phyloP scores from a whole-genome alignment of 2,329 filamentous ascomycete species.

The Furcasterigmium sp. region DNA sequence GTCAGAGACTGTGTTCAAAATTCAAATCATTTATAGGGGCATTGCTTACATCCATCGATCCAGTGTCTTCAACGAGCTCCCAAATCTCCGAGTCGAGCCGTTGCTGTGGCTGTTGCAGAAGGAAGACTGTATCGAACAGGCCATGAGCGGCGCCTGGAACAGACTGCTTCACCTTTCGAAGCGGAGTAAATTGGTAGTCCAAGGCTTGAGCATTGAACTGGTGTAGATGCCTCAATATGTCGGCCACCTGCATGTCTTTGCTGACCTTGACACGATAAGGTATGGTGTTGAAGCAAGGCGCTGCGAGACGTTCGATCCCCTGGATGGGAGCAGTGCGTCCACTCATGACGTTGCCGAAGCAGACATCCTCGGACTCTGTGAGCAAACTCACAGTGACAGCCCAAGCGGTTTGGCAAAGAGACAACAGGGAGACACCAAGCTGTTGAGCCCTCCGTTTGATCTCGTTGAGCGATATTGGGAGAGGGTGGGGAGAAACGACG shows the following conservation, averaged over 20 bases:
- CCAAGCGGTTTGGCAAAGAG: constrained; percentile 70
- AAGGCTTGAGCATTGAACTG: constrained; percentile 55
- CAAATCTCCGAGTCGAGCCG: constrained; percentile 52
- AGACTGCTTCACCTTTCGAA: constrained; percentile 63
- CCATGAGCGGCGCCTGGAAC: constrained; percentile 34
- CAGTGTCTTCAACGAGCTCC: constrained; percentile 50
- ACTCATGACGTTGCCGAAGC: constrained; percentile 82
- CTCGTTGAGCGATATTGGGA: constrained; percentile 28
- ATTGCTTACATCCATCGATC: constrained; percentile 60
- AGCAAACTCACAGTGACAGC: constrained; percentile 55
- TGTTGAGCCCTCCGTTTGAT: constrained; percentile 45
- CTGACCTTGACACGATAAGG: constrained; percentile 59
- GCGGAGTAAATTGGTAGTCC: constrained; percentile 67
- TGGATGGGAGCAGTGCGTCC: constrained; percentile 65
- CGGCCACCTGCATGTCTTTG: constrained; percentile 40
- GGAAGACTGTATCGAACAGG: constrained; percentile 75
- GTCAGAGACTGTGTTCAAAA: no score
- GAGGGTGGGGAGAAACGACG: no score
- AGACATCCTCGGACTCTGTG: constrained; percentile 58
- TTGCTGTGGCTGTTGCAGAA: constrained; percentile 65
- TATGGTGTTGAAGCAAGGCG: constrained; percentile 88
- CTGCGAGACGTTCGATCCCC: constrained; percentile 67
- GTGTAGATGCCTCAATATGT: constrained; percentile 57
- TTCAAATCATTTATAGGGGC: no score
- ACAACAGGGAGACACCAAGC: constrained; percentile 57